A percentile compares a stretch with the other conserved stretches of the same genome.
Conservation (phyloP, 2,329 filamentous ascomycete species). For the Ophiostoma sp. region DNA sequence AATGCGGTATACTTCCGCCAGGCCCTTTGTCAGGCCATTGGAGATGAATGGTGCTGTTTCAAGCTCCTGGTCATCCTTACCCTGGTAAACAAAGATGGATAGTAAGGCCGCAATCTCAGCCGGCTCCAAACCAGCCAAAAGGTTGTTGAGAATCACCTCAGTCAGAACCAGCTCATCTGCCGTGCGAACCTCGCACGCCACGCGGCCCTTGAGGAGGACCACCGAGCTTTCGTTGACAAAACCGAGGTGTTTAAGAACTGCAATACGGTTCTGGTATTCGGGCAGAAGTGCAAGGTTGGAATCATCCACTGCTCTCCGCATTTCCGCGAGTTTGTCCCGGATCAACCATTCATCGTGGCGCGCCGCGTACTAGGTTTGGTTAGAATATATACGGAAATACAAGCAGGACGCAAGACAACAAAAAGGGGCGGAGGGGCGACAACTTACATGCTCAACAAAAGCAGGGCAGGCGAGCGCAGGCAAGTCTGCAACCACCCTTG, state of each 20-base stretch:
- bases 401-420: background rate
- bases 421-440: background rate
- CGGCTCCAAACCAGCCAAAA: constrained; percentile 90
- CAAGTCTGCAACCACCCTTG: constrained; percentile 60
- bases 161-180: constrained; percentile 95
- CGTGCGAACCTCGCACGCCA: constrained; percentile 96
- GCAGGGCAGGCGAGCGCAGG: constrained; percentile 69
- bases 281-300: constrained; percentile 94
- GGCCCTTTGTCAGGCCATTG: constrained; percentile 76
- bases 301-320: constrained; percentile 88
- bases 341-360: constrained; percentile 96
- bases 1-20: constrained; percentile 82
- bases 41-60: constrained; percentile 78
- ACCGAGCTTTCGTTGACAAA: constrained; percentile 87
- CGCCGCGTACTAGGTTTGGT: constrained; percentile 76
- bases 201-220: constrained; percentile 95
- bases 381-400: background rate
- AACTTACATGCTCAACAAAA: constrained; percentile 83
- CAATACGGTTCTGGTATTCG: constrained; percentile 93
- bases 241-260: constrained; percentile 84
- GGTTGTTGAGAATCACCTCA: constrained; percentile 93
- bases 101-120: constrained; percentile 94
- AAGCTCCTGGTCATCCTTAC: constrained; percentile 65
- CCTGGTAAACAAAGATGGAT: constrained; percentile 95
- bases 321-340: constrained; percentile 84